Evolutionary conservation across 768 basidiomycete genomes (phyloP), one percentile per base, ranked within the genome.

Genomic region (Tulasnella sp.): DNA sequence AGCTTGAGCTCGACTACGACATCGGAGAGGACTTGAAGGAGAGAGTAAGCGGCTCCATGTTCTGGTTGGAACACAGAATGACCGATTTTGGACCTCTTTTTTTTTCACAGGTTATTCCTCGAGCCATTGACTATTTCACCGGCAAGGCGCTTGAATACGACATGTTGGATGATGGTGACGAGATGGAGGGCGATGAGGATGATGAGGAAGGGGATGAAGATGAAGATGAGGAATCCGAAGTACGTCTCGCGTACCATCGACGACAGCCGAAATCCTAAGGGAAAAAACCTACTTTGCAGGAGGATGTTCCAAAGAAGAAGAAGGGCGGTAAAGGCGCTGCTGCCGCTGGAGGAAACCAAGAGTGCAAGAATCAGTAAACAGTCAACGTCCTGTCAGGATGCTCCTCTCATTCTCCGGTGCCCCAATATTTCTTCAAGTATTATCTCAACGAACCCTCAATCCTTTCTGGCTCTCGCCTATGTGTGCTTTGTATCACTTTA

Each of bases 21-120:
- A 93, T 99, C 83, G 97, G 97, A 68, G 97, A 98, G 88, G 97
- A 99, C 87, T 87, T 99, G 83, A 98, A 98, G 87, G 97, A 98
- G 85, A 94, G 96, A 89, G 94, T 94, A 75, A 8, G 86, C 84
- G 48, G 68, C 68, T 42, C 42, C 76, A 71, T 36, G 18, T 5
- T 19, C 8, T 56, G 19, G 46, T 74, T 8, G 42, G 42, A 27
- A 27, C 21, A 36, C n/a, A 34, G 27, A 19, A 31, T 78, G 58
- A 79, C 36, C 46, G 4, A n/a, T n/a, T 16, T n/a, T n/a, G n/a
- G 34, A 31, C 62, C 40, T 48, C 12, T 5, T 52, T 74, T 48
- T 6, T 5, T 52, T 74, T 7, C 74, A 2, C 82, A 97, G 95
- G 89, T 98, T 84, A 95, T 99, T 80, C 97, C 97, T 77, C 94